Base-by-base conservation (phyloP, 345 rosid genomes). In the Rhizophora mangle region DNA sequence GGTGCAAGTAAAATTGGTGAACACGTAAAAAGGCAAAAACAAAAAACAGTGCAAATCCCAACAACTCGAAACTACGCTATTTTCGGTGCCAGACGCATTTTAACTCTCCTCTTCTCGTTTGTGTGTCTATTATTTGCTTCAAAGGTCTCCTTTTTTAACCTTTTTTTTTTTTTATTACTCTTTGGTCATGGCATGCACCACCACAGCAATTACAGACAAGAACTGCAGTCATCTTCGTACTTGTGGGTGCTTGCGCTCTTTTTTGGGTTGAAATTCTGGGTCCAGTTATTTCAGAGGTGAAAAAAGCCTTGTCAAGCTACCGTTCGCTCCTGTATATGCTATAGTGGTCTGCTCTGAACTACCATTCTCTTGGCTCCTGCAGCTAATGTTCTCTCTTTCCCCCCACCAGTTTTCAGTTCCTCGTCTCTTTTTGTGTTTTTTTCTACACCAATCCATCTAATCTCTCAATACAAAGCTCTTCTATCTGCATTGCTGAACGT, bases 1-100 rank as follows among this genome's bases (percentile, higher is more conserved):
- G 0, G 49, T 43, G 49, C 49, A 3, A 43, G 18, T 2, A 8
- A 6, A 0, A 43, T 13, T 43, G 16, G 49, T 43, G 15, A 43
- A 43, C 18, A 15, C 15, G 26, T 3, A 7, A 20, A 34, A 34
- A 8, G 19, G 62, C 6, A 69, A 8, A n/a, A n/a, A n/a, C n/a
- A n/a, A n/a, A n/a, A n/a, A 32, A 39, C 22, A 60, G 30, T 32
- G 16, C 72, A 61, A 47, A 65, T 65, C 68, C 68, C 30, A 68
- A 47, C 31, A 51, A 13, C 49, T 18, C 31, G 8, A 30, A 60
- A 43, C 49, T 0, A 43, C 0, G 49, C 49, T 19, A 43, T 69
- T 60, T 47, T 13, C 8, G 15, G 59, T 57, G 71, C 49, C 72
- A 69, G 66, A 60, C 24, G 24, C 37, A 60, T 46, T 69, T 60